Evolutionary conservation across 306 rosid species (phyloP), one percentile per base, ranked within the genome.

Genomic region (Cyclanthera cordifolia): DNA sequence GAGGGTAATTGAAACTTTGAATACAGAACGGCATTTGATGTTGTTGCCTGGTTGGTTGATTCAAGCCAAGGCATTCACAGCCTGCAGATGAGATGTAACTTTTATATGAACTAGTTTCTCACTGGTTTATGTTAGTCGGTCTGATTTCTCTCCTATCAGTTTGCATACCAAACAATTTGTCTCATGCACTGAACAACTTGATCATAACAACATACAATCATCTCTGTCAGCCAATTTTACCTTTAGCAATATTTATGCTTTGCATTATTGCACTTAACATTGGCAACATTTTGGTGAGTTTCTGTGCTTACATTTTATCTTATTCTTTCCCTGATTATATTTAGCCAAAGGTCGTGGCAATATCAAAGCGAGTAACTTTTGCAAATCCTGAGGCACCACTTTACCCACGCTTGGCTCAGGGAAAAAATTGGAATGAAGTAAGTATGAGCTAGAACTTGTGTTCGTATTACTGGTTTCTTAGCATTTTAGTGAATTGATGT

Each of bases 321-420:
- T 20, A 13, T 73, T 73, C 34, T 66, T 73, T 50, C 4, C 72
- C 67, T 61, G 50, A 69, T 50, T 46, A 75, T 21, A 67, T 48
- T 77, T 70, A 93, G 98, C 98, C 98, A 69, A 89, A 80, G 83
- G 74, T 93, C 70, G 85, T 93, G 73, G 85, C 89, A 14, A 76
- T 87, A 48, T 89, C 96, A 4, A 82, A 81, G 60, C 77, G 41
- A 69, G 82, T 89, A 68, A 72, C 86, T 63, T 93, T 93, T 67
- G 37, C 73, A 59, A 87, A 87, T 83, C 98, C 98, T 14, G 84
- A 87, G 50, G 91, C 96, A 74, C 98, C 98, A 3, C 85, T 85
- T 61, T 93, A 89, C 81, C 95, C 98, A 67, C 92, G 96, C 65
- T 75, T 89, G 73, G 98, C 98, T 53, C 98, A 81, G 79, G 98